Evolutionary conservation across 495 filamentous ascomycete species (phyloP), one percentile per base, ranked within the genome.

Genomic region (Hypomontagnella submonticulosa): DNA sequence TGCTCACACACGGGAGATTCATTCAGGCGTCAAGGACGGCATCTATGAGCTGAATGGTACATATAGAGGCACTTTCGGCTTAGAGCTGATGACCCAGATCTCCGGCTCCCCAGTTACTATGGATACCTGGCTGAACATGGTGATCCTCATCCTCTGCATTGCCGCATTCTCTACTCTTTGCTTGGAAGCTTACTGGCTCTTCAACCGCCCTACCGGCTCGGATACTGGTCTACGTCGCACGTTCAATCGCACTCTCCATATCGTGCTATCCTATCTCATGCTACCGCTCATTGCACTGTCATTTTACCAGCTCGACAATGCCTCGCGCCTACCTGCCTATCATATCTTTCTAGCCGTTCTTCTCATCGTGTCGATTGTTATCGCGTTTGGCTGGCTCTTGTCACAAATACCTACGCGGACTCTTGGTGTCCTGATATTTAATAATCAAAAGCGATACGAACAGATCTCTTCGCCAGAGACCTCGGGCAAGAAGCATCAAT

Each of bases 191-290:
- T 48, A 42, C 52, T 42, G 11, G 20, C 23, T n/a, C 4, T 41
- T 23, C 19, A 15, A 57, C 16, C 61, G 37, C 46, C 19, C 51
- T 27, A 8, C 36, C 12, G 43, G 7, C 46, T 49, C 38, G n/a
- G 16, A 53, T 36, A 53, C 48, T 27, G 63, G 57, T 15, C 6
- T 66, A 0, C 56, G 19, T 13, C 56, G 34, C 2, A 50, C 52
- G 6, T 55, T 66, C 9, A 33, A n/a, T 1, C 56, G 49, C 3
- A 52, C 55, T 12, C 43, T 66, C 0, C 87, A 90, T 32, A 81
- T 93, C 42, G 80, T 90, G 19, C 89, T 88, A 77, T 92, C 90
- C 66, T 93, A 85, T 68, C 86, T 92, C 52, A 78, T 91, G 34
- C 73, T 91, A n/a, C 90, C 90, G 1, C 80, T 91, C 43, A 75